Base-by-base conservation (phyloP, 805 yeast genomes). In the Hermanozyma aechmeae region DNA sequence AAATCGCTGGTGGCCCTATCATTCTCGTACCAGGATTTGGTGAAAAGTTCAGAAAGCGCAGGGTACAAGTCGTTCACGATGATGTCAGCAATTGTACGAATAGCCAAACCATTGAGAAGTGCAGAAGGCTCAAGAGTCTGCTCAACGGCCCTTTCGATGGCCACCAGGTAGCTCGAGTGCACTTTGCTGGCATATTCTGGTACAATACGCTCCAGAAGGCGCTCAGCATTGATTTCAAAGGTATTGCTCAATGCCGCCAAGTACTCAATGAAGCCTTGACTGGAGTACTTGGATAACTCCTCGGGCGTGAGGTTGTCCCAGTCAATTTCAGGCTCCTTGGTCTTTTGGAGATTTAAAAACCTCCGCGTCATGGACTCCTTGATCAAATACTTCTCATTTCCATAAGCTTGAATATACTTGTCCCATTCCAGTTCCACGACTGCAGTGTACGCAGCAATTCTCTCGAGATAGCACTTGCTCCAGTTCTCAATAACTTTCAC, bases 231-330 rank as follows among this genome's bases (percentile, higher is more conserved):
- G 15, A 81, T 79, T 38, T 81, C 92, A 53, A 81, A 93, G 41
- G 87, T 92, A 53, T 85, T 85, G 3, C 87, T 89, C 12, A 83
- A 65, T 0, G 95, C 95, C 11, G 82, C 71, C 29, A 82, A 55
- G 53, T 85, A 85, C 45, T 85, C 95, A 23, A 79, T 64, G 17
- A 85, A 58, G 2, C 95, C 96, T 15, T 82, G 78, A 63, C 34
- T 61, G 4, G 68, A 56, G 15, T 61, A 51, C 11, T 47, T 43
- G 5, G 53, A 52, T 15, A 56, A 41, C 37, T 62, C 56, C 32
- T 61, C 65, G 6, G 51, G 51, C 0, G 64, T 43, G 65, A 62
- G 57, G 35, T 51, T 57, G 15, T 61, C 66, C 29, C 59, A 32
- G 34, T 62, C 65, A 16, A 14, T 45, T 6, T 30, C 35, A 6